Evolutionary conservation across 805 yeast genomes (phyloP).

Genomic region (Metschnikowia lochheadii): DNA sequence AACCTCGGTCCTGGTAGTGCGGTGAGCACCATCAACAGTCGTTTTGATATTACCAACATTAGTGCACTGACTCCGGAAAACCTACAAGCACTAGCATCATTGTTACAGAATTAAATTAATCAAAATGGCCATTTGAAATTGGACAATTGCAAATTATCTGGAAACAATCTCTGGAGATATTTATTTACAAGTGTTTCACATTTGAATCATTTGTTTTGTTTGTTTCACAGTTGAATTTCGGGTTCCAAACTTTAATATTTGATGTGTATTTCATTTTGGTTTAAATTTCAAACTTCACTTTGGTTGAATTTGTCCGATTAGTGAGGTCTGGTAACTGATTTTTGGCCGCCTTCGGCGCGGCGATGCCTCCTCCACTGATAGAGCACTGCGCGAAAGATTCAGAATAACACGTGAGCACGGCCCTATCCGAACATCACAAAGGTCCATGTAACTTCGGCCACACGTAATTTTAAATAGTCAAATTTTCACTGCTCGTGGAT

Average conservation of each 20-base stretch:
- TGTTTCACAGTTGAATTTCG: background rate
- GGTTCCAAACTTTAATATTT: too few species aligned
- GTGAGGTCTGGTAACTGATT: background rate
- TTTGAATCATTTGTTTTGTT: background rate
- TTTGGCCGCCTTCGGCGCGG: constrained; percentile 2
- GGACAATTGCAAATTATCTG: background rate
- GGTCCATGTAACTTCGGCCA: too few species aligned
- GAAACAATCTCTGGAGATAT: too few species aligned
- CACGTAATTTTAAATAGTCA: background rate
- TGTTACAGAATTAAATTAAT: background rate
- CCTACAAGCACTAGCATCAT: constrained; percentile 6
- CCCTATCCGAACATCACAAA: background rate
- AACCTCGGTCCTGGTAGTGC: constrained; percentile 40
- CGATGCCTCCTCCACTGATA: background rate
- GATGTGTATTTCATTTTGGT: background rate
- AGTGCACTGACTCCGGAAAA: constrained; percentile 6
- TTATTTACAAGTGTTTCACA: background rate
- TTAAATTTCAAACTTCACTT: too few species aligned
- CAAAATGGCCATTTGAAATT: background rate
- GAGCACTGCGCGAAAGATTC: constrained; percentile 1
- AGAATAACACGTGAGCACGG: constrained; percentile 3
- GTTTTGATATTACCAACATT: constrained; percentile 13
- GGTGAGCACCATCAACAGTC: constrained; percentile 21
- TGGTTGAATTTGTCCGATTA: too few species aligned
- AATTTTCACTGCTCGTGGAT: background rate